A percentile compares a stretch with the other conserved stretches of the same genome.
These are phyloP conservation scores for Candida broadrunensis DNA, from an alignment of 805 yeast genomes.

Conservation along the genomic window DNA sequence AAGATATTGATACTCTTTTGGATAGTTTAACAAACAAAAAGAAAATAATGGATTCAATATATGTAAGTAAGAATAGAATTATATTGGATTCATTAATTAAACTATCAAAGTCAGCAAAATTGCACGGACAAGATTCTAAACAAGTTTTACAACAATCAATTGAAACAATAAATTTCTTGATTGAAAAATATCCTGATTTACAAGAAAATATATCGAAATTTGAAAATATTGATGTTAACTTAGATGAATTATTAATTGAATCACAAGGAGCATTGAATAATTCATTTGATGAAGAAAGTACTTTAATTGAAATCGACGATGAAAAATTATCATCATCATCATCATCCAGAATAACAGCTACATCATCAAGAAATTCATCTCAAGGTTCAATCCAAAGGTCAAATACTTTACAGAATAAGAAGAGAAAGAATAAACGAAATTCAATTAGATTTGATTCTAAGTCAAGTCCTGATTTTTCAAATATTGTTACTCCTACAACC, in stretches of 20 bases:
- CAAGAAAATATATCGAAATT: conserved; percentile 24
- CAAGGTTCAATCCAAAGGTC: conserved; percentile 2
- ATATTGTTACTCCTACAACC: conserved; percentile 14
- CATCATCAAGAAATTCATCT: not conserved
- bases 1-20: conserved; percentile 47
- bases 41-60: conserved; percentile 47
- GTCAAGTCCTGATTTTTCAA: conserved; percentile 15
- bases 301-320: conserved; percentile 16
- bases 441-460: conserved; percentile 28
- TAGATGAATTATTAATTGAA: conserved; percentile 32
- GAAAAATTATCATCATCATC: conserved; percentile 3
- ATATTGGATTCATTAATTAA: conserved; percentile 41
- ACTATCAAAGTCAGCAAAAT: conserved; percentile 42
- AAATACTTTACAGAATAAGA: conserved; percentile 17
- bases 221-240: conserved; percentile 26
- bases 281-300: conserved; percentile 34
- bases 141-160: conserved; percentile 45
- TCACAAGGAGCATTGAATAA: conserved; percentile 28
- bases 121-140: conserved; percentile 49
- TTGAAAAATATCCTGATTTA: conserved; percentile 36
- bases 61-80: conserved; percentile 44
- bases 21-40: conserved; percentile 48
- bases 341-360: conserved; percentile 5
- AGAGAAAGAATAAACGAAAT: conserved; percentile 32
- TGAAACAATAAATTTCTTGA: conserved; percentile 37